These are phyloP conservation scores for Trichoderma gamsii DNA, from an alignment of 495 filamentous ascomycete species.

Conservation along the genomic window DNA sequence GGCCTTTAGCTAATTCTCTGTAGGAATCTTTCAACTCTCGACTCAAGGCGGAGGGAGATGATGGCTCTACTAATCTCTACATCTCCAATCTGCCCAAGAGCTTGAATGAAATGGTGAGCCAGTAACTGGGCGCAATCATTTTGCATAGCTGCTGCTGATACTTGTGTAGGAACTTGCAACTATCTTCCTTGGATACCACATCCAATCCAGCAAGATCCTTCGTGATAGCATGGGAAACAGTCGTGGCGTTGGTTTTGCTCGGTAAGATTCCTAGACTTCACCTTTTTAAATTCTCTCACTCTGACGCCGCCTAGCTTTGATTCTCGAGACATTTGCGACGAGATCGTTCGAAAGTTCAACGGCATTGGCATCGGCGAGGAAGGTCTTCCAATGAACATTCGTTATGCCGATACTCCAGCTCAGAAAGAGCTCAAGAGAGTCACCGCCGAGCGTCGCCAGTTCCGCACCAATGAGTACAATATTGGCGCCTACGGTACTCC, in stretches of 20 bases:
- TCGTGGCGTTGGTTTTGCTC: slow-evolving; percentile 94
- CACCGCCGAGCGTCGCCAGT: slow-evolving; percentile 85
- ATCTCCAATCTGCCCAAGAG: slow-evolving; percentile 88
- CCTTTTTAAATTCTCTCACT: background rate
- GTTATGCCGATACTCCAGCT: slow-evolving; percentile 90
- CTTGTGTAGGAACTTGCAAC: slow-evolving; percentile 55
- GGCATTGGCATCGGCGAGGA: slow-evolving; percentile 64
- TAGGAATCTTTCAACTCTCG: slow-evolving; percentile 95
- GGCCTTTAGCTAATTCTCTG: slow-evolving; percentile 2
- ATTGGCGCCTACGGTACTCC: slow-evolving; percentile 52
- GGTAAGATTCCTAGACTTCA: slow-evolving; percentile 48
- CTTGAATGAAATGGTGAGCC: slow-evolving; percentile 73
- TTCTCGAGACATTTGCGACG: slow-evolving; percentile 76
- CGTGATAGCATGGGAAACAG: slow-evolving; percentile 83
- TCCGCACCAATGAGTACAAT: slow-evolving; percentile 93
- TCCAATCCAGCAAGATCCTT: slow-evolving; percentile 87
- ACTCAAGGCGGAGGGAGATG: slow-evolving; percentile 85
- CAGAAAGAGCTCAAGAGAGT: slow-evolving; percentile 95
- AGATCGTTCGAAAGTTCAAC: slow-evolving; percentile 77
- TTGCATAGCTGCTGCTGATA: slow-evolving; percentile 11
- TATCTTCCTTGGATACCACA: slow-evolving; percentile 78
- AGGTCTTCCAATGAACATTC: slow-evolving; percentile 77
- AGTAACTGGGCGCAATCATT: background rate
- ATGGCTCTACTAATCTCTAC: slow-evolving; percentile 87
- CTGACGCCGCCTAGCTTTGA: slow-evolving; percentile 62